Base-by-base conservation (phyloP, 805 yeast genomes). In the Teunomyces panamensis region DNA sequence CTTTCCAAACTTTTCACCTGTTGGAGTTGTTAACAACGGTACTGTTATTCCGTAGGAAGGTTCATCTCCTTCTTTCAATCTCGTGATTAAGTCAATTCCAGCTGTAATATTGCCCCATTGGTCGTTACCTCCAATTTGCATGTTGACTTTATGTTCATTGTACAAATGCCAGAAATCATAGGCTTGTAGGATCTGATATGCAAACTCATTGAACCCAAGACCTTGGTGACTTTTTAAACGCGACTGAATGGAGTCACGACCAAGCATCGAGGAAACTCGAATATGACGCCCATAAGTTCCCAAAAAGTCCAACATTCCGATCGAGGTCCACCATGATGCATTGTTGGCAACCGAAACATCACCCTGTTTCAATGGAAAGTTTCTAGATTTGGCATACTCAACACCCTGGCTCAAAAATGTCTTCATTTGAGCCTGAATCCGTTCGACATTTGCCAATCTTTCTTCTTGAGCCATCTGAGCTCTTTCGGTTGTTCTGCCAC, bases 51-150 rank as follows among this genome's bases (percentile, higher is more conserved):
- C 98, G 63, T 69, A 87, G 3, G 53, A 13, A 17, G 55, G 49
- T 9, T 33, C 47, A 8, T 39, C 46, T 14, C 49, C 49, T 13
- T 27, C 32, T 10, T 42, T 42, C 55, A 87, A 62, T 52, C 96
- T 71, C 1, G 85, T 74, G 34, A 91, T 89, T 49, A 94, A 74
- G 58, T 94, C 99, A 34, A 88, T 79, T 0, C 99, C 99, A 0
- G 98, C 97, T 1, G 96, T 89, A 49, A 94, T 94, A 59, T 94
- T 94, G 1, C 99, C 99, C 90, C 97, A 94, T 67, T 94, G 99
- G 63, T 94, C 99, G 61, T 87, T 90, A 5, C 99, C 99, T 20
- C 99, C 99, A 30, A 87, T 83, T 69, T 94, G 98, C 10, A 90
- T 67, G 37, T 75, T 73, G 37, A 91, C 91, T 3, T 72, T 65